Percentiles rank a stretch among this genome's conserved stretches.
phyloP scores from a whole-genome alignment of 768 basidiomycete genomes.

The Suillus discolor region DNA sequence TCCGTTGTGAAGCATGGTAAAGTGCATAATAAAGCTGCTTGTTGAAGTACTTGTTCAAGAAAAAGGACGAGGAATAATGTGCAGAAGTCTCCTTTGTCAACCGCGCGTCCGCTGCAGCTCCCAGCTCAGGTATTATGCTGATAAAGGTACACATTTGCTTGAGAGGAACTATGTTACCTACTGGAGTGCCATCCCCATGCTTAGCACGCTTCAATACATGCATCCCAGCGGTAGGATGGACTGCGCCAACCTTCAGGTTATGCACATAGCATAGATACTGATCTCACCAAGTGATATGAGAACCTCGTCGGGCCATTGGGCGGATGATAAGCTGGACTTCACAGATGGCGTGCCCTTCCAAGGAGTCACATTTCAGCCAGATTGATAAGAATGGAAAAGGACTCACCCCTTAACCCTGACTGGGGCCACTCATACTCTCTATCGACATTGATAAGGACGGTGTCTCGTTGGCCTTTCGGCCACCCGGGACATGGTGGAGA shows the following conservation, averaged over 20 bases:
- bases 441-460: conserved; percentile 22
- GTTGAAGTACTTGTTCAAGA: not conserved
- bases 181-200: not conserved
- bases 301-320: not conserved
- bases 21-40: not conserved
- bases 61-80: not conserved
- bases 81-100: conserved; percentile 15
- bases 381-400: not conserved
- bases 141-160: conserved; percentile 14
- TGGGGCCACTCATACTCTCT: conserved; percentile 20
- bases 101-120: conserved; percentile 20
- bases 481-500: conserved; percentile 21
- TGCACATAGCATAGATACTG: not conserved
- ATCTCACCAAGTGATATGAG: not conserved
- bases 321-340: not conserved
- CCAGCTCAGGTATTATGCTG: conserved; percentile 31
- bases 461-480: conserved; percentile 23
- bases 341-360: not conserved
- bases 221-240: not conserved
- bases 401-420: conserved; percentile 14
- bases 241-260: not conserved
- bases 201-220: not conserved
- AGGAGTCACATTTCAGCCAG: not conserved
- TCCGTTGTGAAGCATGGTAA: not conserved
- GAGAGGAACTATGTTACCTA: not conserved